Percentiles rank a stretch among this genome's conserved stretches.
These are phyloP conservation scores for Obba rivulosa DNA, from an alignment of 768 basidiomycete species.

Conservation along the genomic window DNA sequence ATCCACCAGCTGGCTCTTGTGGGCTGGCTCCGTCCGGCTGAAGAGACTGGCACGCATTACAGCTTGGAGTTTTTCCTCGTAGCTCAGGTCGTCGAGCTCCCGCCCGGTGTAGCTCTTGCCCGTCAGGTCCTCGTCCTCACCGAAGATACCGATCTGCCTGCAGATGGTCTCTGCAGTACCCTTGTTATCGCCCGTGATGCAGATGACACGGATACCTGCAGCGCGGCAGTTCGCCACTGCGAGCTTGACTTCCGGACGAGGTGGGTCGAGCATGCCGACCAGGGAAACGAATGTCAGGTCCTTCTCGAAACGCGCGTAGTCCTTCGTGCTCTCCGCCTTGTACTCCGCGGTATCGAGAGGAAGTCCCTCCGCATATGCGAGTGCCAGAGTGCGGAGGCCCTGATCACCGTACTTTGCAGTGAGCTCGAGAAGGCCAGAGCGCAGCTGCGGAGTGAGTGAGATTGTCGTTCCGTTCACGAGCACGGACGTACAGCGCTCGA, in stretches of 20 bases:
- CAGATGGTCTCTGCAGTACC: conserved; percentile 97
- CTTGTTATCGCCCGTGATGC: conserved; percentile 98
- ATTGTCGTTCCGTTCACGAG: conserved; percentile 58
- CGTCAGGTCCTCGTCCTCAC: conserved; percentile 77
- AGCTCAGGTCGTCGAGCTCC: conserved; percentile 78
- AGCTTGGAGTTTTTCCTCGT: conserved; percentile 78
- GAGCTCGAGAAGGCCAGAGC: conserved; percentile 53
- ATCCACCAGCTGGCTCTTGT: conserved; percentile 94
- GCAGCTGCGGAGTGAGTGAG: conserved; percentile 60
- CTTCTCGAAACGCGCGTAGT: conserved; percentile 89
- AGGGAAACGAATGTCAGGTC: conserved; percentile 92
- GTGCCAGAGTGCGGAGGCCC: conserved; percentile 87
- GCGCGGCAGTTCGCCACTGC: conserved; percentile 89
- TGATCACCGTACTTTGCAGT: conserved; percentile 70
- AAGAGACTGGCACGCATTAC: conserved; percentile 89
- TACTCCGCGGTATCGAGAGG: conserved; percentile 81
- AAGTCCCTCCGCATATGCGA: conserved; percentile 78
- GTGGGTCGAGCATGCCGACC: conserved; percentile 97
- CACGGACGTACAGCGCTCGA: conserved; percentile 81
- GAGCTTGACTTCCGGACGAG: conserved; percentile 83
- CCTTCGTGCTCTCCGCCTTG: conserved; percentile 67
- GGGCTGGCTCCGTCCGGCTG: conserved; percentile 88
- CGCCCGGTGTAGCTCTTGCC: conserved; percentile 94
- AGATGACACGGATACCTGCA: conserved; percentile 93
- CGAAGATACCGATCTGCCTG: conserved; percentile 92